Conservation (phyloP, 2,329 filamentous ascomycete genomes). For the Hirsutella minnesotensis region DNA sequence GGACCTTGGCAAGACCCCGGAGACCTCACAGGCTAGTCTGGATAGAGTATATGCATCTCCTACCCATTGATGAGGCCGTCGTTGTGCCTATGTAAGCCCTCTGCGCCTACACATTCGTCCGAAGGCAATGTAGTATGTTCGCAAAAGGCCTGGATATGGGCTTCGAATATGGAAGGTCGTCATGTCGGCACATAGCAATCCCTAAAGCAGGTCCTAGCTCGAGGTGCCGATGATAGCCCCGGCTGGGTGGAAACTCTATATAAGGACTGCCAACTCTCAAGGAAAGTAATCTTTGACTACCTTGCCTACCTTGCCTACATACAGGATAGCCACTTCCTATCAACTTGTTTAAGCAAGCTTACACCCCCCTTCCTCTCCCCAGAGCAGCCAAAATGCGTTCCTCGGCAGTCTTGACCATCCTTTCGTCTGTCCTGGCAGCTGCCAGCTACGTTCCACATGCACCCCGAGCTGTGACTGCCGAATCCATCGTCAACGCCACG, state of each 20-base stretch:
- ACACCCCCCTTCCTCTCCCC: background rate
- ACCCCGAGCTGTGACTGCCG: background rate
- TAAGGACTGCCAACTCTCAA: background rate
- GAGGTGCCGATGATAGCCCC: background rate
- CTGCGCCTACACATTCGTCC: too few species aligned
- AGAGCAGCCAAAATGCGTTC: background rate
- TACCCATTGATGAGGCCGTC: too few species aligned
- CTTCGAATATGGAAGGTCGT: background rate
- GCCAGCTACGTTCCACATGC: background rate
- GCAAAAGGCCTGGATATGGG: too few species aligned
- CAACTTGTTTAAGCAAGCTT: too few species aligned
- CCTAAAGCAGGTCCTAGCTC: background rate
- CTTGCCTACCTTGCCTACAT: background rate
- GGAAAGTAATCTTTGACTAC: background rate
- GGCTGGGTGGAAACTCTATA: background rate
- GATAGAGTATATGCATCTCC: too few species aligned
- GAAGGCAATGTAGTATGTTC: too few species aligned
- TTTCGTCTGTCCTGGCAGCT: background rate
- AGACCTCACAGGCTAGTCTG: too few species aligned
- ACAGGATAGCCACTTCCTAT: too few species aligned
- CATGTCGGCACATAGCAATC: background rate
- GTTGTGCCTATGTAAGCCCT: too few species aligned
- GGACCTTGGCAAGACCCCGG: too few species aligned
- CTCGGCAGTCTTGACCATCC: background rate
- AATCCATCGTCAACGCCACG: background rate